These are phyloP conservation scores for Leccinum disarticulatum DNA, from an alignment of 768 basidiomycete genomes.

Conservation along the genomic window DNA sequence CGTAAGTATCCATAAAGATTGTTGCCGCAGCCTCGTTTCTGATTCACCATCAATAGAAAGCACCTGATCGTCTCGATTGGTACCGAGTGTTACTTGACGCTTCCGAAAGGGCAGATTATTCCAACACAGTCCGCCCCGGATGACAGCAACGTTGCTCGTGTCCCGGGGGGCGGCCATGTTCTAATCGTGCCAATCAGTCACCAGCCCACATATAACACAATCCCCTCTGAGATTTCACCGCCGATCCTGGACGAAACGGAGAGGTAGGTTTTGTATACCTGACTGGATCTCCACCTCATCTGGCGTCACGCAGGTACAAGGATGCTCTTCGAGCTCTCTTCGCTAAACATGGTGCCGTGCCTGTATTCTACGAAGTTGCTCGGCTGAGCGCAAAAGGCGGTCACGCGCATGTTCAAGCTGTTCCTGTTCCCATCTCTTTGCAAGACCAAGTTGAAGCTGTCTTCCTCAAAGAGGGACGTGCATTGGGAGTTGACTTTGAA, in stretches of 20 bases:
- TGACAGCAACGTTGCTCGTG: slow-evolving; percentile 38
- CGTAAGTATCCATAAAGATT: slow-evolving; percentile 48
- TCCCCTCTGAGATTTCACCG: slow-evolving; percentile 73
- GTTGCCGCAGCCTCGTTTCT: slow-evolving; percentile 6
- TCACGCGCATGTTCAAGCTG: slow-evolving; percentile 90
- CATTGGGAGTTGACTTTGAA: slow-evolving; percentile 73
- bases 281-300: slow-evolving; percentile 2
- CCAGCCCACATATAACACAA: slow-evolving; percentile 81
- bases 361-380: slow-evolving; percentile 87
- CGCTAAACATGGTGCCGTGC: slow-evolving; percentile 61
- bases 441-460: slow-evolving; percentile 63
- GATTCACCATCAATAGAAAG: slow-evolving; percentile 53
- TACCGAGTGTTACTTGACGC: slow-evolving; percentile 87
- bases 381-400: slow-evolving; percentile 83
- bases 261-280: slow-evolving; percentile 43
- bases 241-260: slow-evolving; percentile 82
- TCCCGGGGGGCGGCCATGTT: slow-evolving; percentile 96
- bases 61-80: slow-evolving; percentile 96
- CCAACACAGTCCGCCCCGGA: slow-evolving; percentile 65
- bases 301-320: slow-evolving; percentile 60
- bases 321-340: slow-evolving; percentile 70
- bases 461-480: slow-evolving; percentile 70
- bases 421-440: slow-evolving; percentile 70
- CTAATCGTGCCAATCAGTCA: slow-evolving; percentile 94
- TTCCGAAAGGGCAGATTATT: slow-evolving; percentile 95